Evolutionary conservation across 176 grass and related monocot genomes (phyloP).

Genomic region (Elaeis guineensis): DNA sequence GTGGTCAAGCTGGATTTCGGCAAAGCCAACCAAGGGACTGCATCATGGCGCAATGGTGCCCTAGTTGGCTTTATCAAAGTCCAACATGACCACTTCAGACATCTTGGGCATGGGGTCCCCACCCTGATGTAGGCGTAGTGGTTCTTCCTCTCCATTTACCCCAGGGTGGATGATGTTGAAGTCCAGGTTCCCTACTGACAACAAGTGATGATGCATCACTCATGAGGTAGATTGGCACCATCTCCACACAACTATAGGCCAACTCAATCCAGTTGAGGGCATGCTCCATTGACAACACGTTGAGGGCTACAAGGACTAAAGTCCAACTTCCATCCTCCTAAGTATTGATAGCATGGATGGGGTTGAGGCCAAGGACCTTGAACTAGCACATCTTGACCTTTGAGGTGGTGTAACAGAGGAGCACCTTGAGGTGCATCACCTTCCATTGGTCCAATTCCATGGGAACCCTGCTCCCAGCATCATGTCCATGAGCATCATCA

Average conservation of each 20-base stretch:
- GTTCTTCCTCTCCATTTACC: slow-evolving; percentile 46
- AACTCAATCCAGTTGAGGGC: slow-evolving; percentile 59
- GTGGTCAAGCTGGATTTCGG: neutral
- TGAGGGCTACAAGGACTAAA: slow-evolving; percentile 60
- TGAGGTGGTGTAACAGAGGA: slow-evolving; percentile 49
- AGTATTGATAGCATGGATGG: slow-evolving; percentile 69
- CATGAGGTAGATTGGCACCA: slow-evolving; percentile 63
- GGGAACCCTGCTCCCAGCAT: slow-evolving; percentile 37
- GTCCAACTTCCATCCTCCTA: slow-evolving; percentile 48
- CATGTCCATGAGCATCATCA: slow-evolving; percentile 88
- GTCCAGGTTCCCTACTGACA: slow-evolving; percentile 39
- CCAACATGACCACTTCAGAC: slow-evolving; percentile 54
- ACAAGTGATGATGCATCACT: slow-evolving; percentile 12
- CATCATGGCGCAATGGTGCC: neutral
- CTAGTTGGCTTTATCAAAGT: slow-evolving; percentile 36
- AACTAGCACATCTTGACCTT: slow-evolving; percentile 85
- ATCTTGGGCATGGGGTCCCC: slow-evolving; percentile 77
- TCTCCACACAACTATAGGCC: slow-evolving; percentile 52
- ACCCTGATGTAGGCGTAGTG: slow-evolving; percentile 53
- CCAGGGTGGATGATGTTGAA: slow-evolving; percentile 63
- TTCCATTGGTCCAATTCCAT: slow-evolving; percentile 40
- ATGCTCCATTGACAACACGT: slow-evolving; percentile 76
- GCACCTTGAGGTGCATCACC: slow-evolving; percentile 58
- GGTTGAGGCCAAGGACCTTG: slow-evolving; percentile 74
- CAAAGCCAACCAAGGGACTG: neutral